A percentile compares a stretch with the other conserved stretches of the same genome.
Evolutionary conservation across 2,329 filamentous ascomycete genomes (phyloP).

Genomic region (Teratosphaeria destructans): DNA sequence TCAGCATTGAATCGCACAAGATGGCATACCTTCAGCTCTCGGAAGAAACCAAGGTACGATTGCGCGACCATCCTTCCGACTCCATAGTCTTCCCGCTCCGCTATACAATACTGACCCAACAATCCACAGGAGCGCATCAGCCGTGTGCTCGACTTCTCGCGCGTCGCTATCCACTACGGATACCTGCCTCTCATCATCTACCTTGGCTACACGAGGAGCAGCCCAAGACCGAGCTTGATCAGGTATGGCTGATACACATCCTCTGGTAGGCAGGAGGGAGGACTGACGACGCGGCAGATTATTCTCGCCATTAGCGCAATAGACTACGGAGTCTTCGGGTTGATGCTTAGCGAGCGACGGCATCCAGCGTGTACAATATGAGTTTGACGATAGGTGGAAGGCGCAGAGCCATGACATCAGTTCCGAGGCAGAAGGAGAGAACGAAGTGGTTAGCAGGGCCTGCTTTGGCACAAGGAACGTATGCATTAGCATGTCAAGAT

Average conservation of each 20-base stretch:
- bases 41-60: constrained; percentile 83
- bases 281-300: constrained; percentile 4
- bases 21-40: constrained; percentile 53
- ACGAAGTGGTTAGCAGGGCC: neutral
- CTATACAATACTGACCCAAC: neutral
- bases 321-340: constrained; percentile 4
- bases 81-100: constrained; percentile 14
- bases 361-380: neutral
- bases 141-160: constrained; percentile 88
- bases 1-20: neutral
- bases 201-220: constrained; percentile 90
- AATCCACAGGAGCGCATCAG: constrained; percentile 81
- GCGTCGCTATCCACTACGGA: constrained; percentile 93
- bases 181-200: constrained; percentile 96
- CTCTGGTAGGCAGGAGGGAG: neutral
- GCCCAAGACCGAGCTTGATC: constrained; percentile 74
- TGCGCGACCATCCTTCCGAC: constrained; percentile 2
- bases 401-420: neutral
- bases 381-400: neutral
- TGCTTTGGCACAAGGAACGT: neutral
- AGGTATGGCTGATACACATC: constrained; percentile 37
- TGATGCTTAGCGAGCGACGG: neutral
- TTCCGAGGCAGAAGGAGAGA: neutral
- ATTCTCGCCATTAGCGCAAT: constrained; percentile 24
- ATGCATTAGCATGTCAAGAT: neutral